A percentile compares a stretch with the other conserved stretches of the same genome.
These are phyloP conservation scores for Filobasidium uniguttulatum DNA, from an alignment of 1,284 basidiomycete genomes.

Conservation along the genomic window DNA sequence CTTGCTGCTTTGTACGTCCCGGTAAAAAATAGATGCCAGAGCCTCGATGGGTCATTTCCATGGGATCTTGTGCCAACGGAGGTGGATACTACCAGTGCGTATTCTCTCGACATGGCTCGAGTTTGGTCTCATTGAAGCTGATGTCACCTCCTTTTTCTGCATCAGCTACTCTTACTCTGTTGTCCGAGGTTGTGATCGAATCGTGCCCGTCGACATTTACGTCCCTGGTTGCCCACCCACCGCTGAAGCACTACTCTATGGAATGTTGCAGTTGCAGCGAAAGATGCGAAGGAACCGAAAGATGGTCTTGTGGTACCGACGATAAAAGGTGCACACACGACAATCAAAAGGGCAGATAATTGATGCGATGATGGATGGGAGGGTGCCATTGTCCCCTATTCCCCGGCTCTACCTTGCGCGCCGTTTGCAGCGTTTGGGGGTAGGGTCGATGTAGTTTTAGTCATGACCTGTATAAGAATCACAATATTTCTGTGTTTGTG, in stretches of 20 bases:
- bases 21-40: conserved; percentile 77
- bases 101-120: background rate
- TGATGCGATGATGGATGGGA: no score
- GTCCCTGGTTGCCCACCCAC: conserved; percentile 41
- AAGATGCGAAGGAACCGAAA: conserved; percentile 90
- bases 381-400: no score
- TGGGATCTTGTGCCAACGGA: conserved; percentile 98
- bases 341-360: no score
- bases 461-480: no score
- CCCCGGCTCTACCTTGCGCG: no score
- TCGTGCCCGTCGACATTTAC: conserved; percentile 52
- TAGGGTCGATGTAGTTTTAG: no score
- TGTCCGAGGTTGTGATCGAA: conserved; percentile 96
- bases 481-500: no score
- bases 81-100: conserved; percentile 16
- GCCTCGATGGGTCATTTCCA: conserved; percentile 87
- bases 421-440: no score
- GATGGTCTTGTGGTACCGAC: conserved; percentile 69
- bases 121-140: background rate
- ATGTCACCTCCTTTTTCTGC: background rate
- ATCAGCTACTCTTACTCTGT: conserved; percentile 77
- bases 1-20: background rate
- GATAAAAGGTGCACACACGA: no score
- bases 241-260: conserved; percentile 82
- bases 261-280: conserved; percentile 89